Conservation (phyloP, 108 stramenopile species). For the Ochromonas danica region DNA sequence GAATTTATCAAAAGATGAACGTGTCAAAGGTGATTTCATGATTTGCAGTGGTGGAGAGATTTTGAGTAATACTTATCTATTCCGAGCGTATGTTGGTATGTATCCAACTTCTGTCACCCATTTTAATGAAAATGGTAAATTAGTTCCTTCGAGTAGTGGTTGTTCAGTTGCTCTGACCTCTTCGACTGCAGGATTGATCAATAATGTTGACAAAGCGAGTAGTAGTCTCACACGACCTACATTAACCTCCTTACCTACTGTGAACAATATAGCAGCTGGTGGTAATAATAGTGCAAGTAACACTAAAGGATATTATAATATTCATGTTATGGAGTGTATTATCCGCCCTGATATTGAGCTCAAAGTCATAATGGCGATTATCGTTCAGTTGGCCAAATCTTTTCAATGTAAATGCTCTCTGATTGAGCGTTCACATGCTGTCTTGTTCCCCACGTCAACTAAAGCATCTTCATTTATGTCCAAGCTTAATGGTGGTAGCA, state of each 20-base stretch:
- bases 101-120: neutral
- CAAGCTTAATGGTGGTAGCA: neutral
- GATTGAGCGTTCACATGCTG: neutral
- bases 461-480: neutral
- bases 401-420: neutral
- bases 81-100: neutral
- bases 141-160: no score
- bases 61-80: neutral
- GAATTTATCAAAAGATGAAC: no score
- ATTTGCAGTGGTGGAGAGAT: neutral
- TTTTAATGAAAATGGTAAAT: neutral
- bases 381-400: neutral
- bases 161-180: neutral
- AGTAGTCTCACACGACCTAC: no score
- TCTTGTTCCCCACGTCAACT: neutral
- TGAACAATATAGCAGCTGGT: neutral
- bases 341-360: neutral
- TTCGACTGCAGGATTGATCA: neutral
- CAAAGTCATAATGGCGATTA: neutral
- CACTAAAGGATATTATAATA: neutral
- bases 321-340: constrained; percentile 13
- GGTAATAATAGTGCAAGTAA: neutral
- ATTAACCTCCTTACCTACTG: no score
- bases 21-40: constrained; percentile 13
- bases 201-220: no score